Evolutionary conservation across 768 basidiomycete genomes (phyloP).

Genomic region (Suillus decipiens): DNA sequence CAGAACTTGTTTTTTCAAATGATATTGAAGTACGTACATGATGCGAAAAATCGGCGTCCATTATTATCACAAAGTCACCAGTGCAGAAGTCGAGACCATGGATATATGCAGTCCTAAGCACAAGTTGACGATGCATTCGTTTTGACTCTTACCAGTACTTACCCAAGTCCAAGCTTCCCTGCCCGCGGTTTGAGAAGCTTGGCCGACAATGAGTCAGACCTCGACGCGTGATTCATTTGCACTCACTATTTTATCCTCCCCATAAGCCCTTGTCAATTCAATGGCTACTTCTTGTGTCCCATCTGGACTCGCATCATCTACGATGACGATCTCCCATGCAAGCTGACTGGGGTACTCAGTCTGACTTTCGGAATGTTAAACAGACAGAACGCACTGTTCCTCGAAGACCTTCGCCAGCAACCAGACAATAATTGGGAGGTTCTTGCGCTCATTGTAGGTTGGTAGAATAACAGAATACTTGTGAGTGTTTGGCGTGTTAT

Average conservation of each 20-base stretch:
- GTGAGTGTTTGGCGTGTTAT: constrained; percentile 48
- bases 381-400: constrained; percentile 59
- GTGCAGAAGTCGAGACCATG: constrained; percentile 88
- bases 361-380: constrained; percentile 1
- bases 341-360: constrained; percentile 51
- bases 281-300: constrained; percentile 87
- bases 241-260: constrained; percentile 80
- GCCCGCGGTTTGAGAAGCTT: constrained; percentile 84
- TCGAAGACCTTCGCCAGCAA: constrained; percentile 75
- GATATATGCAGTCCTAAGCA: constrained; percentile 82
- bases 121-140: not conserved
- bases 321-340: constrained; percentile 86
- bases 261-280: constrained; percentile 78
- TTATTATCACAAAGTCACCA: constrained; percentile 93
- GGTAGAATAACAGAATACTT: constrained; percentile 93
- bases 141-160: constrained; percentile 20
- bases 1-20: not conserved
- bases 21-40: constrained; percentile 58
- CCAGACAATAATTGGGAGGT: constrained; percentile 87
- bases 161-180: constrained; percentile 92
- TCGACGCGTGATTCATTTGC: not conserved
- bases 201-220: constrained; percentile 12
- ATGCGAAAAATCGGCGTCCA: constrained; percentile 97
- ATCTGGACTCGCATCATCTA: constrained; percentile 92
- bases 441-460: constrained; percentile 93